These are phyloP conservation scores for Fusarium piperis DNA, from an alignment of 2,329 filamentous ascomycete genomes.

Conservation along the genomic window DNA sequence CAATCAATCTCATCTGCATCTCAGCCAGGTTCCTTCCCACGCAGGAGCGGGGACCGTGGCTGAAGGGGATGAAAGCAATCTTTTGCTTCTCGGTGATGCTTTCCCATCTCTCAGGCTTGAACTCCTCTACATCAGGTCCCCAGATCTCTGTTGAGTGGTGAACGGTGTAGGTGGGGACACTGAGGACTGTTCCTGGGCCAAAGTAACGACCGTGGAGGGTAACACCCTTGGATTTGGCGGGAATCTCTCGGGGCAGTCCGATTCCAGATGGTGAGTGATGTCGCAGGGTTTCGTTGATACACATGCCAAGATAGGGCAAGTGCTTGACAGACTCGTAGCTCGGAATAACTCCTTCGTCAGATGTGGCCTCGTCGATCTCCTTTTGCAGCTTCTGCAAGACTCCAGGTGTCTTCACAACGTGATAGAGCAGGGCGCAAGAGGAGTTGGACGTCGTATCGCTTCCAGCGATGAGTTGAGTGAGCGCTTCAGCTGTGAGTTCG, in stretches of 20 bases:
- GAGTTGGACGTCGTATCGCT: conserved; percentile 83
- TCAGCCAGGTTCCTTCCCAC: conserved; percentile 86
- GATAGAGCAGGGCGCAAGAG: conserved; percentile 84
- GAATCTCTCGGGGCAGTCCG: conserved; percentile 81
- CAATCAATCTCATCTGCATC: conserved; percentile 86
- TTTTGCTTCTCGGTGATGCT: conserved; percentile 72
- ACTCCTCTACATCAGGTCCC: conserved; percentile 77
- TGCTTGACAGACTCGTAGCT: conserved; percentile 77
- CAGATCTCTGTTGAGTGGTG: conserved; percentile 80
- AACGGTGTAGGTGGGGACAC: conserved; percentile 83
- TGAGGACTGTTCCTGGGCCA: conserved; percentile 78
- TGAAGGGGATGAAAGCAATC: conserved; percentile 80
- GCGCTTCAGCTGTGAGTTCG: conserved; percentile 87
- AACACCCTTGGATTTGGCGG: conserved; percentile 69
- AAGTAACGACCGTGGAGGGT: conserved; percentile 76
- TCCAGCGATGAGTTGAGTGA: conserved; percentile 87
- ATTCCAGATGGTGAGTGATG: conserved; percentile 88
- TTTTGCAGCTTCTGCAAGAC: conserved; percentile 76
- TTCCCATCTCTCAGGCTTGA: conserved; percentile 79
- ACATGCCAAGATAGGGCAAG: conserved; percentile 77
- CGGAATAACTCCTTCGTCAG: conserved; percentile 70
- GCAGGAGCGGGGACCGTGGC: conserved; percentile 73
- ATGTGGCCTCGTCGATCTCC: conserved; percentile 77
- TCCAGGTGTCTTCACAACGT: conserved; percentile 74
- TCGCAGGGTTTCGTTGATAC: conserved; percentile 86